Evolutionary conservation across 2,329 filamentous ascomycete genomes (phyloP), one percentile per base, ranked within the genome.

Genomic region (Hypoxylon sp.): DNA sequence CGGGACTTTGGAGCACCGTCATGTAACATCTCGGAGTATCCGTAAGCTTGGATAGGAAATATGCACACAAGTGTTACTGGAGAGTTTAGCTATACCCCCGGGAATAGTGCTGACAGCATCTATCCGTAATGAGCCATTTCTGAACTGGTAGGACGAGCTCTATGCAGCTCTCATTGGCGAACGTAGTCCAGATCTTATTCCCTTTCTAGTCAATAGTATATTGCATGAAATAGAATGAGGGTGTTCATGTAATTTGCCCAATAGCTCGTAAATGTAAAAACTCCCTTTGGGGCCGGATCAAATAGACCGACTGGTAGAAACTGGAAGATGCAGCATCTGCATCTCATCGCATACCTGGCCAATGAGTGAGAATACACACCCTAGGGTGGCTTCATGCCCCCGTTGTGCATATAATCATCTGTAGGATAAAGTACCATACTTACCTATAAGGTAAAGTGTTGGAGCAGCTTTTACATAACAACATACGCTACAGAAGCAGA

Each of bases 1-100:
- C 50, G 68, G 59, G 13, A 35, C 10, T 7, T 14, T 54, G 17
- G 8, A 35, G 30, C 22, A 37, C 42, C 46, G 33, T 60, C 25
- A 35, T 27, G 25, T 37, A 53, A 25, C 44, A 13, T 55, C 25
- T 64, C 69, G 69, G 66, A 6, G 13, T 31, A 11, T 25, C 59
- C 59, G 55, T 50, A 55, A 42, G 27, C 40, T 50, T 64, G 49
- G 42, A 60, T 61, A 35, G 22, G 61, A 60, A 60, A 48, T 31
- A 50, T 13, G 33, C 11, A 40, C 14, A 33, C 20, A 27, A n/a
- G 54, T 44, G 40, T 37, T 42, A n/a, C 25, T 54, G 3, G 48
- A 20, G 13, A 20, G 8, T 30, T n/a, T 50, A 42, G 46, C n/a
- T 17, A 46, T 68, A 60, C 51, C 49, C 40, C 55, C 27, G 30